Percentiles rank a stretch among this genome's conserved stretches.
phyloP scores from a whole-genome alignment of 306 rosid genomes.

The Ceratonia siliqua region DNA sequence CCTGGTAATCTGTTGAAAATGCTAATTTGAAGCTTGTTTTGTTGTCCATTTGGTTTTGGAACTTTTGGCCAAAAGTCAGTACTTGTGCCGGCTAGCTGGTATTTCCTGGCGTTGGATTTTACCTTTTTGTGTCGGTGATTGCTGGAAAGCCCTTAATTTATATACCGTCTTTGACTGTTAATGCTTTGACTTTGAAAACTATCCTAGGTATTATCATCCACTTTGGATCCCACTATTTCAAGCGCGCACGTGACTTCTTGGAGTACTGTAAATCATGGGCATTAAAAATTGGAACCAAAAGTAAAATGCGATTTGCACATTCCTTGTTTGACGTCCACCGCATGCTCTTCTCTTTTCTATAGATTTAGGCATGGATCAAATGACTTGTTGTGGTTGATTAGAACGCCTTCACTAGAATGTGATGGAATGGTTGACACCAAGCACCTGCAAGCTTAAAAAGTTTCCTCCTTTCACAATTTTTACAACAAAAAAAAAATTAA shows the following conservation, averaged over 20 bases:
- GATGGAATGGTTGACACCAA: background rate
- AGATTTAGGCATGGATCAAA: background rate
- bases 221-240: conserved; percentile 25
- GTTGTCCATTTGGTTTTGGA: conserved; percentile 34
- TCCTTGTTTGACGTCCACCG: background rate
- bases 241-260: conserved; percentile 40
- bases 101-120: conserved; percentile 14
- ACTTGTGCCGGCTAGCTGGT: conserved; percentile 23
- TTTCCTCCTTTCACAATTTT: too few relatives aligned
- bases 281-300: background rate
- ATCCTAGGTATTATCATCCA: conserved; percentile 19
- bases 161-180: conserved; percentile 11
- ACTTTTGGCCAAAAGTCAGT: conserved; percentile 33
- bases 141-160: conserved; percentile 22
- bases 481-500: too few relatives aligned
- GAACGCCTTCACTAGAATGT: background rate
- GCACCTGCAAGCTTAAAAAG: background rate
- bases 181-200: conserved; percentile 29
- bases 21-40: conserved; percentile 6
- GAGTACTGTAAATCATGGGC: background rate
- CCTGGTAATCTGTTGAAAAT: conserved; percentile 32
- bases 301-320: background rate
- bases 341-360: background rate
- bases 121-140: conserved; percentile 32
- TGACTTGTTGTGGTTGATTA: too few relatives aligned